Evolutionary conservation across 306 rosid genomes (phyloP), one percentile per base, ranked within the genome.

Genomic region (Glycyrrhiza uralensis): DNA sequence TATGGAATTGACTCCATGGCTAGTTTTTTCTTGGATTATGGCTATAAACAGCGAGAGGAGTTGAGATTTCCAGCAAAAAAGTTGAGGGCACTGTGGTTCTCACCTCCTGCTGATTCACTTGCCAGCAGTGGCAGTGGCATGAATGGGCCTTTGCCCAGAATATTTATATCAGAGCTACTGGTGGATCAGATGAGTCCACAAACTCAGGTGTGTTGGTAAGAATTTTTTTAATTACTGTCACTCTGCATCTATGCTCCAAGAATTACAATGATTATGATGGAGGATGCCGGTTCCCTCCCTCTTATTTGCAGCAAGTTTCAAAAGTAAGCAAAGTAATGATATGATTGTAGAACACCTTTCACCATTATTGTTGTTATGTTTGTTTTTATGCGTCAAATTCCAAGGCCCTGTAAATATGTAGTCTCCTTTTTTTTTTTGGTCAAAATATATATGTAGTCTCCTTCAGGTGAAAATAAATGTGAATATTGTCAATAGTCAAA

Each of bases 1-100:
- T 82, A 94, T 74, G 99, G 99, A 46, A 94, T 94, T 47, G 95
- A 91, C 32, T 89, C 97, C 14, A 41, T 94, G 76, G 92, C 99
- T 11, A 82, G 76, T 1, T 70, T 91, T 69, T 94, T 94, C 68
- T 71, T 91, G 73, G 95, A 91, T 75, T 94, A 87, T 73, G 97
- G 99, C 22, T 91, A 94, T 69, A 87, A 86, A 1, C 84, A 60
- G 12, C 71, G 62, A 76, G 95, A 87, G 32, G 97, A 91, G 62
- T 76, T 94, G 77, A 76, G 87, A 74, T 94, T 94, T 60, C 95
- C 99, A 0, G 93, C 77, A 8, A 91, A 94, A 69, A 94, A 94
- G 73, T 74, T 94, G 79, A 89, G 84, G 82, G 99, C 99, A 9
- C 45, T 91, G 62, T 89, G 97, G 99, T 94, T 94, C 80, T 83